Percentiles rank a stretch among this genome's conserved stretches.
phyloP scores from a whole-genome alignment of 352 stramenopile species.

The Plasmopara halstedii region DNA sequence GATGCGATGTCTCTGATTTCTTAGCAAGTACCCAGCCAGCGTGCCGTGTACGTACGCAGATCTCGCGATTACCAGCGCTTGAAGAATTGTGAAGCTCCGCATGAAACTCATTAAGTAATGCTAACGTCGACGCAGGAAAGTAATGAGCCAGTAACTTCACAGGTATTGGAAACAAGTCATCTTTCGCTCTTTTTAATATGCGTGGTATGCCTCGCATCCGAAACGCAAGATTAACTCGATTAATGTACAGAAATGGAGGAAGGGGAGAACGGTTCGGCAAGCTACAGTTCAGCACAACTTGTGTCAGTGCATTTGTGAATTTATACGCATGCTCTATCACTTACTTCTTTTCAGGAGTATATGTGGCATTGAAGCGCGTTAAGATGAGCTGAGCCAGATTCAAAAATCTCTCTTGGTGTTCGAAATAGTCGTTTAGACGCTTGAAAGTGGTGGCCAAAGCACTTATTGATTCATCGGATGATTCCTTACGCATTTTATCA shows the following conservation, averaged over 20 bases:
- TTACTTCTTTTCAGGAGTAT: slow-evolving; percentile 21
- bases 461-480: neutral
- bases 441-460: slow-evolving; percentile 14
- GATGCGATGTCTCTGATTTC: slow-evolving; percentile 32
- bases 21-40: slow-evolving; percentile 53
- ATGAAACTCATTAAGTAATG: slow-evolving; percentile 38
- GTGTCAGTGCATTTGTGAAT: slow-evolving; percentile 1
- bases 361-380: slow-evolving; percentile 20
- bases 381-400: slow-evolving; percentile 31
- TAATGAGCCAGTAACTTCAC: slow-evolving; percentile 37
- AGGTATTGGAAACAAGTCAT: slow-evolving; percentile 40
- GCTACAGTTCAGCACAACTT: slow-evolving; percentile 8
- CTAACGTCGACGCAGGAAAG: slow-evolving; percentile 29
- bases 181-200: slow-evolving; percentile 43
- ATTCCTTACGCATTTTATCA: neutral
- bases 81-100: slow-evolving; percentile 25
- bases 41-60: slow-evolving; percentile 47
- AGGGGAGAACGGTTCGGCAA: slow-evolving; percentile 13
- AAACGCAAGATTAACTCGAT: slow-evolving; percentile 49
- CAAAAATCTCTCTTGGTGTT: slow-evolving; percentile 23
- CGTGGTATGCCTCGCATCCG: slow-evolving; percentile 39
- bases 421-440: slow-evolving; percentile 20
- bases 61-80: slow-evolving; percentile 28
- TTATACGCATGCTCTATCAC: neutral
- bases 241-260: slow-evolving; percentile 47